phyloP scores from a whole-genome alignment of 768 basidiomycete genomes.

The Collybia sordida region DNA sequence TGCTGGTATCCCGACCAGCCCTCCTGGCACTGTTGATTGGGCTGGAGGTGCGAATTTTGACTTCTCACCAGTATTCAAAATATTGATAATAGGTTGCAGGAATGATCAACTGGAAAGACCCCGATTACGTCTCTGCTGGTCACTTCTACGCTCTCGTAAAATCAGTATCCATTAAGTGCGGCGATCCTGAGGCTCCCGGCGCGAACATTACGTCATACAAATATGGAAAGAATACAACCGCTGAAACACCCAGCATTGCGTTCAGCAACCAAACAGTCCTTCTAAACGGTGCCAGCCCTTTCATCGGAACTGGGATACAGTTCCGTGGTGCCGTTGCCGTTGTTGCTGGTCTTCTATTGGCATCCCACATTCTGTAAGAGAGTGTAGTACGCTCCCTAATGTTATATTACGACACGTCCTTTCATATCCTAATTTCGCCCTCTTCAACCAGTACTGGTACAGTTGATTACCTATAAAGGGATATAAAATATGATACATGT shows the following conservation, averaged over 20 bases:
- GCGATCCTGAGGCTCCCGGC: constrained; percentile 42
- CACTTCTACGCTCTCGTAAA: constrained; percentile 70
- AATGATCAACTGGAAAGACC: constrained; percentile 78
- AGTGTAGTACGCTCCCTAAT: neutral
- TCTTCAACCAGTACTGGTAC: no score
- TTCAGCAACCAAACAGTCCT: constrained; percentile 61
- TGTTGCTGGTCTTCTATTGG: constrained; percentile 20
- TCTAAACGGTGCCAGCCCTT: constrained; percentile 42
- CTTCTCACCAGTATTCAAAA: neutral
- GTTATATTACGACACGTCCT: neutral
- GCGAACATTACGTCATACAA: constrained; percentile 61
- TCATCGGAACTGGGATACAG: constrained; percentile 2
- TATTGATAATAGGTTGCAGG: constrained; percentile 25
- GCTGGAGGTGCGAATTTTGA: constrained; percentile 52
- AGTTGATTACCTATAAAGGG: neutral
- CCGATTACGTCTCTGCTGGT: constrained; percentile 73
- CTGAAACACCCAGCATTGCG: constrained; percentile 49
- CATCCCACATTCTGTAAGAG: constrained; percentile 17
- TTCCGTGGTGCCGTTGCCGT: constrained; percentile 21
- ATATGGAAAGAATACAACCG: constrained; percentile 55
- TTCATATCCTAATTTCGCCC: neutral
- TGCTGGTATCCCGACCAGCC: constrained; percentile 62
- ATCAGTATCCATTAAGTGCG: constrained; percentile 64
- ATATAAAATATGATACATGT: neutral
- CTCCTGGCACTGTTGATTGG: constrained; percentile 77